Evolutionary conservation across 805 yeast species (phyloP).

Genomic region (Torulaspora delbrueckii): DNA sequence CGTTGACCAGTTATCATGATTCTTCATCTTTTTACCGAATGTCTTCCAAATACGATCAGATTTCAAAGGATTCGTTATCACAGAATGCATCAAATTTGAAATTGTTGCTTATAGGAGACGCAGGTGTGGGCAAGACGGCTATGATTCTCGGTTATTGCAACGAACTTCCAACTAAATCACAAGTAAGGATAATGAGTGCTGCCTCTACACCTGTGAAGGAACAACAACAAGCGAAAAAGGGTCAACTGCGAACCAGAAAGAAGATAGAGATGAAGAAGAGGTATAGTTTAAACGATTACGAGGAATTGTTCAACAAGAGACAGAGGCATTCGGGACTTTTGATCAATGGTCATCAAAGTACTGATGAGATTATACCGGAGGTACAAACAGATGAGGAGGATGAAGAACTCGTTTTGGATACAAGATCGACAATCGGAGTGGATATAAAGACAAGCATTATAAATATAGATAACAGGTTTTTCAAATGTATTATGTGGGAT

Average conservation of each 20-base stretch:
- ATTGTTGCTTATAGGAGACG: slow-evolving; percentile 41
- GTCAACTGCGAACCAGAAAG: slow-evolving; percentile 9
- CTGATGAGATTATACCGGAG: slow-evolving; percentile 7
- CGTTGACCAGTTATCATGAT: slow-evolving; percentile 4
- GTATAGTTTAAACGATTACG: slow-evolving; percentile 34
- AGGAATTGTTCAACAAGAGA: slow-evolving; percentile 25
- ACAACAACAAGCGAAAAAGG: background rate
- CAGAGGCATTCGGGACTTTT: slow-evolving; percentile 10
- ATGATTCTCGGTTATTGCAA: slow-evolving; percentile 42
- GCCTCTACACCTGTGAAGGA: slow-evolving; percentile 7
- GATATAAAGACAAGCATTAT: slow-evolving; percentile 43
- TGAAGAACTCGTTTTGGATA: slow-evolving; percentile 34
- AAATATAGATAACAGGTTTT: slow-evolving; percentile 41
- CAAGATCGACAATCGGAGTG: slow-evolving; percentile 44
- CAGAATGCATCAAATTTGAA: slow-evolving; percentile 31
- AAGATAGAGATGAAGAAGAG: slow-evolving; percentile 26
- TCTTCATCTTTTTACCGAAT: slow-evolving; percentile 10
- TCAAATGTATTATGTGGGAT: slow-evolving; percentile 46
- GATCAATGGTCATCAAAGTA: slow-evolving; percentile 8
- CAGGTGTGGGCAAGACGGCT: slow-evolving; percentile 48
- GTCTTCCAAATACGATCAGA: slow-evolving; percentile 7
- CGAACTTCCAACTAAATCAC: slow-evolving; percentile 30
- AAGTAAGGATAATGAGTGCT: slow-evolving; percentile 12
- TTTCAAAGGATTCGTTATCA: slow-evolving; percentile 13
- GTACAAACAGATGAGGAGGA: slow-evolving; percentile 16